These are phyloP conservation scores for Fusarium pseudonygamai DNA, from an alignment of 2,329 filamentous ascomycete genomes.

Conservation along the genomic window DNA sequence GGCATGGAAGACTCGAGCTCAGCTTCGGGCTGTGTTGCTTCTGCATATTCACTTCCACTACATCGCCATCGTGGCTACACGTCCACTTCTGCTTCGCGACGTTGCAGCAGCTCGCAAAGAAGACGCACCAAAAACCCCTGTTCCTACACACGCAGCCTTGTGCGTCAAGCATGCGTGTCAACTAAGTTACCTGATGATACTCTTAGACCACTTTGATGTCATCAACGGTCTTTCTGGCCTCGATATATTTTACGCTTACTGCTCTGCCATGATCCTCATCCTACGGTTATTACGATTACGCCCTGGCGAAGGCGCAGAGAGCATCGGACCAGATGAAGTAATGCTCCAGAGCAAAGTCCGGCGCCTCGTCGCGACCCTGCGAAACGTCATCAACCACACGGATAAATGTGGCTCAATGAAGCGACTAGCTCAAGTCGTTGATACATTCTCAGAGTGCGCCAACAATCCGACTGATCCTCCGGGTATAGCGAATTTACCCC, in stretches of 20 bases:
- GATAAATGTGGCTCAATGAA: conserved; percentile 47
- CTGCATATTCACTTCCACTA: conserved; percentile 48
- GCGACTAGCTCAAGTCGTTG: conserved; percentile 42
- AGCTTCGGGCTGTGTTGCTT: conserved; percentile 44
- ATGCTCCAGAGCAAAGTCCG: conserved; percentile 18
- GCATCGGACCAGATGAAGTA: neutral
- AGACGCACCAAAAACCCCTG: neutral
- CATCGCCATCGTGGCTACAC: conserved; percentile 46
- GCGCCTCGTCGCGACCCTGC: conserved; percentile 14
- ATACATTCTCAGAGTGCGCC: conserved; percentile 42
- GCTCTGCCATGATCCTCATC: conserved; percentile 44
- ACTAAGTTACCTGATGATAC: conserved; percentile 44
- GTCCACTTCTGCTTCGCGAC: conserved; percentile 43
- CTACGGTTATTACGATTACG: conserved; percentile 19
- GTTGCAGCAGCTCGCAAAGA: conserved; percentile 20
- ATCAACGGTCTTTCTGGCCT: conserved; percentile 48
- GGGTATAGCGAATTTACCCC: neutral
- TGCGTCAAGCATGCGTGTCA: conserved; percentile 46
- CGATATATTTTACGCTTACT: conserved; percentile 50
- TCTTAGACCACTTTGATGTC: conserved; percentile 46
- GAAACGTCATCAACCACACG: conserved; percentile 32
- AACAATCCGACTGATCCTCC: conserved; percentile 17
- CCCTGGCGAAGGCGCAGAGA: neutral
- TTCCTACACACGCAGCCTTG: conserved; percentile 3
- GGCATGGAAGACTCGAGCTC: conserved; percentile 41